Conservation (phyloP, 1,284 basidiomycete genomes). For the Cystobasidiaceae sp. region DNA sequence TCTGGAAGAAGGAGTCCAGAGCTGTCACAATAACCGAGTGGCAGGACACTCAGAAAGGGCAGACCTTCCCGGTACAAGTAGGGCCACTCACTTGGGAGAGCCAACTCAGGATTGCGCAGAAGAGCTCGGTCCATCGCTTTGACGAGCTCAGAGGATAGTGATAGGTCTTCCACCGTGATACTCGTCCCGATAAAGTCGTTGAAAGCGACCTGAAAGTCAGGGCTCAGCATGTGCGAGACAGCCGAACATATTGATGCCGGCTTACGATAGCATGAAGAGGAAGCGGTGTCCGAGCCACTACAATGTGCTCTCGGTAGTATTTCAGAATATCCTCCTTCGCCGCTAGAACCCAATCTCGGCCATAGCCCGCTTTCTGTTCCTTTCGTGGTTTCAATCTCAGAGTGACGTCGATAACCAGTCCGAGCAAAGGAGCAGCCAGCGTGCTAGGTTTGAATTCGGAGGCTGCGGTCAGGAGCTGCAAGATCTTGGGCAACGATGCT, state of each 20-base stretch:
- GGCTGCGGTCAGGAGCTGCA: constrained; percentile 1
- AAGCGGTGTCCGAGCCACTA: constrained; percentile 36
- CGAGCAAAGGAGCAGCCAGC: constrained; percentile 37
- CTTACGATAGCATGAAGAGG: constrained; percentile 34
- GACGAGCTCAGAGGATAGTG: constrained; percentile 46
- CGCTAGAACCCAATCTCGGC: constrained; percentile 30
- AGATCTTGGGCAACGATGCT: constrained; percentile 6
- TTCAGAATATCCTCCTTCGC: constrained; percentile 33
- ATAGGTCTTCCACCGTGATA: constrained; percentile 55
- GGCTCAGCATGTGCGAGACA: no score
- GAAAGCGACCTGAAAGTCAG: constrained; percentile 35
- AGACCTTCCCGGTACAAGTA: no score
- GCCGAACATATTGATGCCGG: not conserved
- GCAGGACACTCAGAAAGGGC: no score
- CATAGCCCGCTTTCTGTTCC: constrained; percentile 33
- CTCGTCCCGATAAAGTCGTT: constrained; percentile 58
- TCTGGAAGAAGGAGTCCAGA: constrained; percentile 9
- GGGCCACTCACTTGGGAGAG: constrained; percentile 50
- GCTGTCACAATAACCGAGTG: no score
- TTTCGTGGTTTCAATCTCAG: constrained; percentile 40
- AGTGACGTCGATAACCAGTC: constrained; percentile 41
- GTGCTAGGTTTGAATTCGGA: constrained; percentile 3
- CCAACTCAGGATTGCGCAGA: constrained; percentile 65
- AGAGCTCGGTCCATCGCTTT: constrained; percentile 67
- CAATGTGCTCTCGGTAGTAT: constrained; percentile 37